Percentiles rank a stretch among this genome's conserved stretches.
Conservation (phyloP, 495 filamentous ascomycete genomes). For the Eremomyces bilateralis region DNA sequence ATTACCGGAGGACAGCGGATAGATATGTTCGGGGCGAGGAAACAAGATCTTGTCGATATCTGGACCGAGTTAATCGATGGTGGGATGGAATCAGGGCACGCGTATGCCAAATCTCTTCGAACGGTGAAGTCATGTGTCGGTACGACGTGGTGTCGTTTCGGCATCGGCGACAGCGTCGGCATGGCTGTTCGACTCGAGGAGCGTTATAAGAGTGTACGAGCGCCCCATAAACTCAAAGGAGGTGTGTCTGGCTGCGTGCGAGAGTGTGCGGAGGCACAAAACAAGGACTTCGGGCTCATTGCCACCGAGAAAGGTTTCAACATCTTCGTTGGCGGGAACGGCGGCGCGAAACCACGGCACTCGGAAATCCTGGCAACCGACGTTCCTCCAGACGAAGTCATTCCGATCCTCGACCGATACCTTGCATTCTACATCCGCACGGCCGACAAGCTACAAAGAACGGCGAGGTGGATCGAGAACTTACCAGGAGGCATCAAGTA, state of each 20-base stretch:
- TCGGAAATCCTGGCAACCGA: slow-evolving; percentile 80
- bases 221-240: slow-evolving; percentile 86
- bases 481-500: slow-evolving; percentile 76
- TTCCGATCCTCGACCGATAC: slow-evolving; percentile 79
- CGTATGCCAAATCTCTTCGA: slow-evolving; percentile 78
- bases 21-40: slow-evolving; percentile 87
- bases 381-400: slow-evolving; percentile 63
- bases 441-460: slow-evolving; percentile 84
- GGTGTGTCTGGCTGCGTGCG: slow-evolving; percentile 82
- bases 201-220: slow-evolving; percentile 81
- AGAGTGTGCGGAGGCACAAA: slow-evolving; percentile 91
- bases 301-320: slow-evolving; percentile 93
- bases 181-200: slow-evolving; percentile 87
- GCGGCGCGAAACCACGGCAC: slow-evolving; percentile 71
- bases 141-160: slow-evolving; percentile 86
- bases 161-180: slow-evolving; percentile 88
- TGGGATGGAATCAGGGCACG: slow-evolving; percentile 91
- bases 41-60: slow-evolving; percentile 77
- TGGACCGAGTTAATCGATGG: slow-evolving; percentile 70
- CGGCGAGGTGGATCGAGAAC: slow-evolving; percentile 78
- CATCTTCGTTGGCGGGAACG: slow-evolving; percentile 84
- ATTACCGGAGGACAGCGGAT: slow-evolving; percentile 92
- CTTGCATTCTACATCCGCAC: slow-evolving; percentile 94
- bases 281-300: slow-evolving; percentile 90
- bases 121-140: slow-evolving; percentile 93